phyloP scores from a whole-genome alignment of 202 grass and related monocot species.

The Schoenoplectus tabernaemontani region DNA sequence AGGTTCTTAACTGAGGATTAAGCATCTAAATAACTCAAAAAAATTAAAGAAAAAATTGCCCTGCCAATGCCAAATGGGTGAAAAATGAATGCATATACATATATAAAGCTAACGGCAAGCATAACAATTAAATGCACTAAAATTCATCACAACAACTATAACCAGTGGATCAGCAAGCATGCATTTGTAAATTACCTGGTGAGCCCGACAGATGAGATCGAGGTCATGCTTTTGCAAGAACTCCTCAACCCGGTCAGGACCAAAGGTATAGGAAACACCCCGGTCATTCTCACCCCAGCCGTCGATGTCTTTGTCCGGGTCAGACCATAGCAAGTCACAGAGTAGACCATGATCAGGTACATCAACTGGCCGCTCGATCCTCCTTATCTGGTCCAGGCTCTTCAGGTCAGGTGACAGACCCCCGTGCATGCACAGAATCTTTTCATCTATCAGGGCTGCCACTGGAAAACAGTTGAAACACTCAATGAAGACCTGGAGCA shows the following conservation, averaged over 20 bases:
- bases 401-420: conserved; percentile 81
- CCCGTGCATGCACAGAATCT: conserved; percentile 95
- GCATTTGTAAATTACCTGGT: conserved; percentile 44
- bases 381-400: conserved; percentile 79
- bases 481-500: conserved; percentile 51
- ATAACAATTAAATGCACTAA: not conserved
- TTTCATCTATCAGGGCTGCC: conserved; percentile 85
- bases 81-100: not conserved
- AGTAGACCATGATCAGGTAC: conserved; percentile 79
- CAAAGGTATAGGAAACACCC: conserved; percentile 82
- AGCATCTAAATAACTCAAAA: not conserved
- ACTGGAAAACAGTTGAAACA: conserved; percentile 94
- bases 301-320: conserved; percentile 80
- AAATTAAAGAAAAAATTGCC: not conserved
- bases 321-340: conserved; percentile 87
- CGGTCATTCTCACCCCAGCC: conserved; percentile 95
- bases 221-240: conserved; percentile 77
- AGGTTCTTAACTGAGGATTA: not conserved
- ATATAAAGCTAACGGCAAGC: not conserved
- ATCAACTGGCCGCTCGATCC: conserved; percentile 67
- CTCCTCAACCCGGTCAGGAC: conserved; percentile 58
- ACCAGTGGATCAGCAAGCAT: not conserved
- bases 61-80: not conserved
- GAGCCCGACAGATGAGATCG: conserved; percentile 83
- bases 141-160: not conserved